Percentiles rank a stretch among this genome's conserved stretches.
phyloP scores from a whole-genome alignment of 192 early-diverging fungal genomes.

The Cetraspora pellucida region DNA sequence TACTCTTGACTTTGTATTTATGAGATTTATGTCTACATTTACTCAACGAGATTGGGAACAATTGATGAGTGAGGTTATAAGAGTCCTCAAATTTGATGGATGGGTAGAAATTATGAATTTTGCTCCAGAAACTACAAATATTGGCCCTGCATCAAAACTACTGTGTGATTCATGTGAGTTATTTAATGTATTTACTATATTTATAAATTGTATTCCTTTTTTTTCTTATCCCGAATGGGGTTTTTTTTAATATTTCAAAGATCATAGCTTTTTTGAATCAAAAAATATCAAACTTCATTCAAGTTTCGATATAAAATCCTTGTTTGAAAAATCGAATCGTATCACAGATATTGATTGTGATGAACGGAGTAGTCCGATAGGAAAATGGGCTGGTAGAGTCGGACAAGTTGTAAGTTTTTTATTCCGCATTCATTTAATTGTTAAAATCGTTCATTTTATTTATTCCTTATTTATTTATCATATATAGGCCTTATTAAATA shows the following conservation, averaged over 20 bases:
- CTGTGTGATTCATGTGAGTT: conserved; percentile 12
- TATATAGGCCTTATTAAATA: neutral
- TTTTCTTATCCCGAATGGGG: neutral
- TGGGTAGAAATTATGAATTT: conserved; percentile 24
- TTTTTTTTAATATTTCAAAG: neutral
- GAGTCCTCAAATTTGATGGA: conserved; percentile 18
- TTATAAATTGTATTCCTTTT: neutral
- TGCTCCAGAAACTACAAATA: neutral
- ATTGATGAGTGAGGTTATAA: conserved; percentile 3
- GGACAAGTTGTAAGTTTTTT: conserved; percentile 20
- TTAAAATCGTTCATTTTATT: neutral
- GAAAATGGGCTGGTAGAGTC: conserved; percentile 3
- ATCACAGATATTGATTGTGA: neutral
- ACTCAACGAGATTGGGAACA: neutral
- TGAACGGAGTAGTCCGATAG: conserved; percentile 1
- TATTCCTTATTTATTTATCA: neutral
- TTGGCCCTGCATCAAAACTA: neutral
- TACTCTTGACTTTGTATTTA: conserved; percentile 31
- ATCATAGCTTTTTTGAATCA: neutral
- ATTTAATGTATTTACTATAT: neutral
- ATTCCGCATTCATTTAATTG: neutral
- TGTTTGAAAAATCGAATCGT: neutral
- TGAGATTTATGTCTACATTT: conserved; percentile 28
- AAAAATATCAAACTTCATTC: neutral
- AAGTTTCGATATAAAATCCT: neutral